Percentiles rank a stretch among this genome's conserved stretches.
These are phyloP conservation scores for Malania oleifera DNA, from an alignment of 164 flowering plant genomes.

Conservation along the genomic window DNA sequence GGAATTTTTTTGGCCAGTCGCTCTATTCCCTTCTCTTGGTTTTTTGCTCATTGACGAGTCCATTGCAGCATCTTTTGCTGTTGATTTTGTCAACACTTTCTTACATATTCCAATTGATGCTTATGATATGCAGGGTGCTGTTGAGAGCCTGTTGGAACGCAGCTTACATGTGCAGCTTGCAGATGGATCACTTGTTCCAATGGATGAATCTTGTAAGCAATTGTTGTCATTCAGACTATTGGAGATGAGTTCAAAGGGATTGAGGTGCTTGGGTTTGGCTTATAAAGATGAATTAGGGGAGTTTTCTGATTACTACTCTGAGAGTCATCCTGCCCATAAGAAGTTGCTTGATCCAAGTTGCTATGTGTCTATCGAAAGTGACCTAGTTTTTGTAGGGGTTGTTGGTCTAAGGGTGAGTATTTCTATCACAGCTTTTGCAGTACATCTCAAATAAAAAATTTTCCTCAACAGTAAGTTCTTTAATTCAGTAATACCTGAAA, in stretches of 20 bases:
- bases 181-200: constrained; percentile 72
- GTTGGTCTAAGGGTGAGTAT: constrained; percentile 80
- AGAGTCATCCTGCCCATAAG: constrained; percentile 74
- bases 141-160: constrained; percentile 82
- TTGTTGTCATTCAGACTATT: constrained; percentile 41
- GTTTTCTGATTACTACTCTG: constrained; percentile 64
- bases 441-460: background rate
- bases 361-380: constrained; percentile 66
- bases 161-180: constrained; percentile 78
- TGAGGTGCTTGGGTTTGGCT: constrained; percentile 82
- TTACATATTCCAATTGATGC: background rate
- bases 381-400: constrained; percentile 77
- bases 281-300: constrained; percentile 84
- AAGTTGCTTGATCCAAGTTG: constrained; percentile 73
- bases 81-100: background rate
- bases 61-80: background rate
- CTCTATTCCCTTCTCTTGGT: background rate
- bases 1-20: background rate
- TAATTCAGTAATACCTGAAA: background rate
- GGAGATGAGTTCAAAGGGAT: constrained; percentile 86
- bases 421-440: background rate
- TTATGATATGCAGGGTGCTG: constrained; percentile 65
- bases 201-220: constrained; percentile 72
- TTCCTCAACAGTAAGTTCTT: no score
- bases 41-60: background rate